Evolutionary conservation across 1,284 basidiomycete genomes (phyloP), one percentile per base, ranked within the genome.

Genomic region (Volvariella volvacea): DNA sequence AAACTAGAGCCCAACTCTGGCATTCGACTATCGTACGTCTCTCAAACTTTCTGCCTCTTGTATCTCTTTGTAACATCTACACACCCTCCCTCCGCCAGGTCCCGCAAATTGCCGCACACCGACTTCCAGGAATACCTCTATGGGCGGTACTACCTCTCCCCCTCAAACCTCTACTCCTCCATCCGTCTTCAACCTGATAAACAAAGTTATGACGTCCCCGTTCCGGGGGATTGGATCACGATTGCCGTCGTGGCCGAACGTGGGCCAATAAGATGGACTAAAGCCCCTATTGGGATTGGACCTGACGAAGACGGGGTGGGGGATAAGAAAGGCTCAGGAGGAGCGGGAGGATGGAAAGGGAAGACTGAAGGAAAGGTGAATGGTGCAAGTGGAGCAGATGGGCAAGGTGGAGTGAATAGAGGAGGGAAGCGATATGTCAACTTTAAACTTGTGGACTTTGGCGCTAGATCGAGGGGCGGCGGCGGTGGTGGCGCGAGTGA

Each of bases 201-300:
- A 52, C 80, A 84, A 45, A 83, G 83, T 12, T 94, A 92, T 62
- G 91, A 96, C 42, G 76, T 99, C 0, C 94, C 94, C 2, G 82
- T 98, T 3, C 78, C 81, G 3, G 88, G 89, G 1, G 95, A 98
- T 62, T 98, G 88, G 85, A 76, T 94, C 38, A 88, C 88, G 6
- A 87, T 95, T 43, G 91, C 87, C 1, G 90, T 93, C 4, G 78
- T 95, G 17, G 91, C 89, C 3, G 89, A 93, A 63, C 80, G 90
- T 25, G 83, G 88, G 3, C 80, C 79, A 16, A 66, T 92, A 52
- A 80, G 76, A 50, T 72, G 81, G 52, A 84, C 75, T 34, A 76
- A 72, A 46, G 80, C 82, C 12, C 80, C 83, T 7, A 76, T 83
- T 3, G 68, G 70, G n/a, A 55, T 77, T 28, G 68, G 68, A 16